A percentile compares a stretch with the other conserved stretches of the same genome.
Conservation (phyloP, 176 grass and related monocot species). For the Aegilops longissima region DNA sequence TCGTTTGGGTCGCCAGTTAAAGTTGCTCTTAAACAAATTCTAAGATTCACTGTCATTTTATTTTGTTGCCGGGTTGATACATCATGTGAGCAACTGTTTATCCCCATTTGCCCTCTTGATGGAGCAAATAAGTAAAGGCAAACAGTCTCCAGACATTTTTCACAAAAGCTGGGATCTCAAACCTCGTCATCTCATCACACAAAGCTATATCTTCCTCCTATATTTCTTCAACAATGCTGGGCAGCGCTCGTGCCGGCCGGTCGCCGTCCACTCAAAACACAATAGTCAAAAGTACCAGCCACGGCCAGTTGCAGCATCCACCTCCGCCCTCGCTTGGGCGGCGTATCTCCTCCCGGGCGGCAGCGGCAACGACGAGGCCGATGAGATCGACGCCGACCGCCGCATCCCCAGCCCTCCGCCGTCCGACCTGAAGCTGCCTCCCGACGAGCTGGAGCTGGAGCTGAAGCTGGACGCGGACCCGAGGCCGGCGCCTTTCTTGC, state of each 20-base stretch:
- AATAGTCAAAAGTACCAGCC: slow-evolving; percentile 46
- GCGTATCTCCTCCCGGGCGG: slow-evolving; percentile 32
- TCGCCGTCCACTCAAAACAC: background rate
- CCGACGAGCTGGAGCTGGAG: slow-evolving; percentile 32
- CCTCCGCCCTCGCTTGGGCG: slow-evolving; percentile 33
- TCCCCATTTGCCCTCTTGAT: no score
- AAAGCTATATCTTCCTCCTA: background rate
- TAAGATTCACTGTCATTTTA: no score
- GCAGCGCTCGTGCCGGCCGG: background rate
- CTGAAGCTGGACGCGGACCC: background rate
- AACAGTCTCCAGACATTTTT: slow-evolving; percentile 32
- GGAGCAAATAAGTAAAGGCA: no score
- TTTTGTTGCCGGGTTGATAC: no score
- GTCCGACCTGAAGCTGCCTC: slow-evolving; percentile 33
- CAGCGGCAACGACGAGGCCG: slow-evolving; percentile 37
- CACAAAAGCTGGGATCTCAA: slow-evolving; percentile 23
- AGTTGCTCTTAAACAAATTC: no score
- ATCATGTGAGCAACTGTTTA: no score
- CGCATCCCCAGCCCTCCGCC: background rate
- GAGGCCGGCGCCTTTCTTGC: slow-evolving; percentile 8
- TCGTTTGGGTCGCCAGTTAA: no score
- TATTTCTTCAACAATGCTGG: background rate
- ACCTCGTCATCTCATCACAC: background rate
- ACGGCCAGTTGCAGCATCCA: slow-evolving; percentile 28
- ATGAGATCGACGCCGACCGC: slow-evolving; percentile 33